A percentile compares a stretch with the other conserved stretches of the same genome.
phyloP scores from a whole-genome alignment of 2,329 filamentous ascomycete genomes.

The Sclerotinia spermophila region DNA sequence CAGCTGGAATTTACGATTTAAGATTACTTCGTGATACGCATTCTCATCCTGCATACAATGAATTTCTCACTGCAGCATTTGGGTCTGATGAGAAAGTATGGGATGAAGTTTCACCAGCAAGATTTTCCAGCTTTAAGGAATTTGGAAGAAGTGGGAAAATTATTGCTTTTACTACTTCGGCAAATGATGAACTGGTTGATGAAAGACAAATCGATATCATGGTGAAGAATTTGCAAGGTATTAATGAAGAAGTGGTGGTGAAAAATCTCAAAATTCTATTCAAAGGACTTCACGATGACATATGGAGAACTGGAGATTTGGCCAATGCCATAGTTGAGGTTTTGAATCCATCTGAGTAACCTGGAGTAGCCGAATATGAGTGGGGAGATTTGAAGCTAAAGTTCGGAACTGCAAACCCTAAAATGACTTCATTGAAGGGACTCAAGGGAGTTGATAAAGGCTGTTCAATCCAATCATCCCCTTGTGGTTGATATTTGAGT shows the following conservation, averaged over 20 bases:
- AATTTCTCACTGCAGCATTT: conserved; percentile 42
- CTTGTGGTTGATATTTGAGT: background rate
- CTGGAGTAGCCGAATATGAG: background rate
- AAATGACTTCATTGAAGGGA: background rate
- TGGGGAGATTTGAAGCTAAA: background rate
- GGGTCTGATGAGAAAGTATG: conserved; percentile 47
- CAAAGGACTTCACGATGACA: background rate
- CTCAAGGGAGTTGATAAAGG: background rate
- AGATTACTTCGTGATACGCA: conserved; percentile 24
- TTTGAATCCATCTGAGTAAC: background rate
- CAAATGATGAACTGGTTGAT: conserved; percentile 42
- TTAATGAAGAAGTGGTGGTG: background rate
- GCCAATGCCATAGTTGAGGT: background rate
- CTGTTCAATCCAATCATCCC: background rate
- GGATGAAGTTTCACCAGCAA: conserved; percentile 42
- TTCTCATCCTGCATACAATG: conserved; percentile 25
- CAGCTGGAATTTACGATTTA: conserved; percentile 67
- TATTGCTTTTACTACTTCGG: conserved; percentile 36
- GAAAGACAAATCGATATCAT: conserved; percentile 33
- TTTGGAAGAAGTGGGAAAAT: conserved; percentile 19
- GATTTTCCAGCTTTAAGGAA: conserved; percentile 1
- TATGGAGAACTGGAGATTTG: conserved; percentile 8
- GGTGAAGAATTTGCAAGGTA: background rate
- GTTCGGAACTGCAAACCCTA: background rate
- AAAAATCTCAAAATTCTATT: conserved; percentile 12